Evolutionary conservation across 441 rosid species (phyloP), one percentile per base, ranked within the genome.

Genomic region (Pelargonium citronellum): DNA sequence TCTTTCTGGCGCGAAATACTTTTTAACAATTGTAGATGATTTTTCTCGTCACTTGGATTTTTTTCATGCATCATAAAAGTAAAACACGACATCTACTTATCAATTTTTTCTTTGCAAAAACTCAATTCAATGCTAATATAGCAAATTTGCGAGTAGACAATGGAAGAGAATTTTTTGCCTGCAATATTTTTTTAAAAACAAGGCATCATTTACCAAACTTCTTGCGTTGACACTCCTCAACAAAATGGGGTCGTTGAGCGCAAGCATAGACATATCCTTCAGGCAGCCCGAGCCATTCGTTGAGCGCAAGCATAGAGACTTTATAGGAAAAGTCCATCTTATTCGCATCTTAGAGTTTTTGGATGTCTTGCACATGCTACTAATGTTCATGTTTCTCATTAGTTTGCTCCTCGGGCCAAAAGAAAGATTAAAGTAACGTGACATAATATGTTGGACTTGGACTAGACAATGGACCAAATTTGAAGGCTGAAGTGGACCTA

Each of bases 361-460:
- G 57, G 66, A 55, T 72, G 67, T 11, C n/a, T 70, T 2, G 22
- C 16, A 43, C 24, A 63, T 62, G 61, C 61, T 4, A 63, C 9
- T 9, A n/a, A 30, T 17, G 55, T 27, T 3, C 47, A 66, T 10
- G 20, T 0, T 13, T 7, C 53, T 46, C 10, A 34, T 0, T 49
- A 65, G 20, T 12, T 71, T 19, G 64, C 53, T 1, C 4, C 68
- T 0, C 4, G 37, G 4, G 4, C 37, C 37, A 30, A 30, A 30
- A 30, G 37, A 30, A 30, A 30, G 4, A 5, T 3, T 30, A 30
- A 30, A 30, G 5, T 2, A 30, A 3, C 5, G 4, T 30, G 0
- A 30, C 37, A 3, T 30, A 22, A 22, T 22, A 22, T 22, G 24
- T 22, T 22, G 24, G 24, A 1, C 24, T 22, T 22, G 24, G 24